Base-by-base conservation (phyloP, 176 grass and related monocot genomes). In the Bothriochloa decipiens region DNA sequence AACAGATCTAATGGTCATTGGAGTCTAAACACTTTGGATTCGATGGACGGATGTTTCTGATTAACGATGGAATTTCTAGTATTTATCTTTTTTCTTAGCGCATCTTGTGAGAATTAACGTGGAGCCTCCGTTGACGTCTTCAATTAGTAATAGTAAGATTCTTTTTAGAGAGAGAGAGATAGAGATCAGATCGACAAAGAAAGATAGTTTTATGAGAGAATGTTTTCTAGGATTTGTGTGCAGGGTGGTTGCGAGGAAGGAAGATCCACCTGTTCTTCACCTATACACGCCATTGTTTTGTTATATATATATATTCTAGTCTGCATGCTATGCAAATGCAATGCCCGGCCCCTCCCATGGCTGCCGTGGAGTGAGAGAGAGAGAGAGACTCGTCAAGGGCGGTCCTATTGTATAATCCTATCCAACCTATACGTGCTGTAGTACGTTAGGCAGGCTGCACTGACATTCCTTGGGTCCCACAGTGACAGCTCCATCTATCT, bases 171-270 rank as follows among this genome's bases (percentile, higher is more conserved):
- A 32, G 29, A 32, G 29, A 32, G 72, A 53, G 29, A 55, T 53
- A 87, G 61, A 42, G 63, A 60, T 60, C 20, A 60, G n/a, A 77
- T 84, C 43, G 43, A 45, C 3, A n/a, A 32, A 32, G 29, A 32
- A 32, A 32, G 29, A 60, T 43, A 43, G 72, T 70, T 66, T 36
- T 63, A 86, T 36, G 50, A 65, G 37, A 78, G 83, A 92, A 65
- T 85, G 78, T 85, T 86, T 86, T 43, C 78, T 68, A 81, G 45
- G 78, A 75, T 89, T 50, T 65, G 53, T 53, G 87, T 77, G 76
- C 45, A 70, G 8, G 70, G 86, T 86, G 68, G 89, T 89, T 86
- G 81, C 71, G 84, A 89, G 77, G 77, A 88, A 89, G 77, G 77
- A 88, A 79, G 87, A 88, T 85, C 52, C 77, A 82, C 71, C 46